Percentiles rank a stretch among this genome's conserved stretches.
Conservation (phyloP, 805 yeast genomes). For the Candida broadrunensis region DNA sequence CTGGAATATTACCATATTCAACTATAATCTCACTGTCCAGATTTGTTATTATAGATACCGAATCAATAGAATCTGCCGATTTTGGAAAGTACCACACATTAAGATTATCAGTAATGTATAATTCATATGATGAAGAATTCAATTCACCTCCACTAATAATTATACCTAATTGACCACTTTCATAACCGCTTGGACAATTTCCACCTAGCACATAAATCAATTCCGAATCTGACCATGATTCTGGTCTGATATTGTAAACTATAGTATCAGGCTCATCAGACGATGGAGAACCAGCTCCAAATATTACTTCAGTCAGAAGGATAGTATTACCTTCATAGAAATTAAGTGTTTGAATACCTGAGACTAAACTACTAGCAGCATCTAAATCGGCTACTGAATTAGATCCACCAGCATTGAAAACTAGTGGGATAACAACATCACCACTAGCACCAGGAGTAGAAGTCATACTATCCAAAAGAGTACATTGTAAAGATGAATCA, state of each 20-base stretch:
- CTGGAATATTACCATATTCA: too few species aligned
- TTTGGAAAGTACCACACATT: too few species aligned
- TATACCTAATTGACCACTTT: too few species aligned
- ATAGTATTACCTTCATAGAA: neutral
- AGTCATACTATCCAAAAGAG: neutral
- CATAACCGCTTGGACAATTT: too few species aligned
- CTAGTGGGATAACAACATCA: neutral
- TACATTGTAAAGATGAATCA: neutral
- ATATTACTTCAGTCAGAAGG: neutral
- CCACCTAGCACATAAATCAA: neutral
- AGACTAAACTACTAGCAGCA: neutral
- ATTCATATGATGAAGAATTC: too few species aligned
- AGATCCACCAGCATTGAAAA: neutral
- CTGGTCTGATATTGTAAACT: neutral
- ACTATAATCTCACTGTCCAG: too few species aligned
- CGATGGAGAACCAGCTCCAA: neutral
- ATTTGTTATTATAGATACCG: too few species aligned
- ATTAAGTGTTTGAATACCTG: neutral
- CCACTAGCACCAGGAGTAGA: neutral
- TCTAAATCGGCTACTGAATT: neutral
- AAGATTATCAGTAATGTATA: too few species aligned
- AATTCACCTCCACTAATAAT: too few species aligned
- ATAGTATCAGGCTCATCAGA: neutral
- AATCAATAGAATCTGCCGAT: too few species aligned
- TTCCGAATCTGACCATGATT: neutral